These are phyloP conservation scores for Salix caprea DNA, from an alignment of 345 rosid genomes.

Conservation along the genomic window DNA sequence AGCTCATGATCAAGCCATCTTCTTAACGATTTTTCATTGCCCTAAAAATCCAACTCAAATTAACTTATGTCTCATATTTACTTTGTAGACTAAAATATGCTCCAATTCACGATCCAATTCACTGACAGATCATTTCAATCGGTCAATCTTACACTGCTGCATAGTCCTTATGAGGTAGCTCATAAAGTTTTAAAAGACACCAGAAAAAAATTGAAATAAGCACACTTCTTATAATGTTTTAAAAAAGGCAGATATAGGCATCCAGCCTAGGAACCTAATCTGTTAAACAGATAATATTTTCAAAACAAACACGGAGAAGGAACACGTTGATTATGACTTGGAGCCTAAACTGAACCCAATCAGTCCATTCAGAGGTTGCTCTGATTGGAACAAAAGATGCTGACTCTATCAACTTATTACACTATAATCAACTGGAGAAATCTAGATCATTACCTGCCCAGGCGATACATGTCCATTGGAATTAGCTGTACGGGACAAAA, in stretches of 20 bases:
- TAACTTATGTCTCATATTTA: neutral
- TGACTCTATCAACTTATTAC: constrained; percentile 12
- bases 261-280: neutral
- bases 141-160: neutral
- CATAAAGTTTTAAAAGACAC: no score
- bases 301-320: constrained; percentile 4
- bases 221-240: neutral
- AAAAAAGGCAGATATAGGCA: constrained; percentile 4
- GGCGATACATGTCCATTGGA: constrained; percentile 66
- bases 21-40: constrained; percentile 81
- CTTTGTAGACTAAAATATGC: neutral
- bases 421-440: neutral
- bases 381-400: neutral
- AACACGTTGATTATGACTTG: constrained; percentile 13
- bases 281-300: neutral
- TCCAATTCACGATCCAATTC: no score
- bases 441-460: constrained; percentile 61
- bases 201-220: no score
- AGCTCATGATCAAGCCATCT: constrained; percentile 96
- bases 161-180: neutral
- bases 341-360: constrained; percentile 9
- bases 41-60: constrained; percentile 34
- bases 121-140: neutral
- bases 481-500: constrained; percentile 44
- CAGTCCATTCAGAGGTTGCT: neutral